Conservation (phyloP, 139 green algal genomes). For the Chlorella sp. region DNA sequence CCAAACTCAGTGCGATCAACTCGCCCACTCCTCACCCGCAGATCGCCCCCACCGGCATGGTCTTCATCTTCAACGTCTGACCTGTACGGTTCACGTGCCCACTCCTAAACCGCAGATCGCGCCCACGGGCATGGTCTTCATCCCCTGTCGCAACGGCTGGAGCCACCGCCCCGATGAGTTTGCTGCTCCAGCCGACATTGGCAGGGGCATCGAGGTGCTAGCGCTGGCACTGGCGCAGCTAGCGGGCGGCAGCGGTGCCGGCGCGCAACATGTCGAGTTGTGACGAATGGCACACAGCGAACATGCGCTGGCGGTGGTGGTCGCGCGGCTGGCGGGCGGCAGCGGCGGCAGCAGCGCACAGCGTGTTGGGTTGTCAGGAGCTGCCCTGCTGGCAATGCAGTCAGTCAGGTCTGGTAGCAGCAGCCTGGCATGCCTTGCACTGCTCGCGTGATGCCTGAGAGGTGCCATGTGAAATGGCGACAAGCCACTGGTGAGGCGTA, state of each 20-base stretch:
- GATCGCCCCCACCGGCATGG: neutral
- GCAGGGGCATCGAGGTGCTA: constrained; percentile 50
- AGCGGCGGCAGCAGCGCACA: too few species aligned
- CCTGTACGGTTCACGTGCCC: neutral
- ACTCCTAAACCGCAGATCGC: constrained; percentile 54
- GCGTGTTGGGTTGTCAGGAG: too few species aligned
- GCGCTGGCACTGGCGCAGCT: constrained; percentile 50
- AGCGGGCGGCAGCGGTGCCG: constrained; percentile 21
- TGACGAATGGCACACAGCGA: too few species aligned
- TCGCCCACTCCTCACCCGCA: neutral
- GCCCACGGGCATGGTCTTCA: constrained; percentile 96
- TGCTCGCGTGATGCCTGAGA: too few species aligned
- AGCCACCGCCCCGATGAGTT: constrained; percentile 95
- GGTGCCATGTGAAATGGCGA: too few species aligned
- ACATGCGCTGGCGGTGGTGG: too few species aligned
- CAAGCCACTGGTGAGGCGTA: too few species aligned
- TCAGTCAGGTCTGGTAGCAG: too few species aligned
- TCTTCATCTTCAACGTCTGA: neutral
- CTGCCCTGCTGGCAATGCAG: too few species aligned
- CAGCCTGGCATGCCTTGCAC: too few species aligned
- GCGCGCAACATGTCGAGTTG: too few species aligned
- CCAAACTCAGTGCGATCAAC: too few species aligned
- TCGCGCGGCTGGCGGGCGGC: neutral
- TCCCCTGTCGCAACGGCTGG: constrained; percentile 88
- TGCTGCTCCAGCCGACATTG: constrained; percentile 53